Evolutionary conservation across 2,329 filamentous ascomycete species (phyloP), one percentile per base, ranked within the genome.

Genomic region (Fusarium buxicola): DNA sequence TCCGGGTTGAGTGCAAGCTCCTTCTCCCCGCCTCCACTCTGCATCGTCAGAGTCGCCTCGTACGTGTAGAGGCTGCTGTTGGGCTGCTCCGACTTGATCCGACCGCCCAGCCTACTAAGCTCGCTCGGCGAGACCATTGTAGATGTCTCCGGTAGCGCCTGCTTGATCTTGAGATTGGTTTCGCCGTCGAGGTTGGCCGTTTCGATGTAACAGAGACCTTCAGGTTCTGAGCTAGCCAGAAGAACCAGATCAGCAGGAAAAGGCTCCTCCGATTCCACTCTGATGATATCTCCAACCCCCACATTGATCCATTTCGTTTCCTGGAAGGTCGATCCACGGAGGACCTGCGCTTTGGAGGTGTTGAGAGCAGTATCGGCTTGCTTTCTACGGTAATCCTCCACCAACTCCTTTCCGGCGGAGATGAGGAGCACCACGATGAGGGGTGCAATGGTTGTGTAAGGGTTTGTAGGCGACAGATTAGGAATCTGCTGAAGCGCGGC

Each of bases 41-140:
- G 89, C 84, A 98, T 91, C 0, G 94, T 98, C 75, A 99, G 76
- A 1, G 94, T 97, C 34, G 94, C 95, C 78, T 99, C 96, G 75
- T 98, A 99, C 0, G 95, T 99, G 77, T 99, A 99, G 31, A 99
- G 82, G 77, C 94, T 98, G 80, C 93, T 97, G 82, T 99, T 99
- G 18, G 95, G 95, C 75, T 98, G 95, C 78, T 99, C 95, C 2
- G 94, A 98, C 70, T 92, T 90, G 69, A 99, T 82, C 61, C 91
- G 90, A 27, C 95, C 95, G 41, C 92, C 91, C 4, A 99, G 80
- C 60, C 94, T 86, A 73, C 92, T 92, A 61, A 99, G 81, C 70
- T 98, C 94, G 63, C 86, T 88, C 15, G 93, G 87, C 73, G 92
- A 97, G 57, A 99, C 93, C 73, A 97, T 83, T 59, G 90, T 84